These are phyloP conservation scores for Plenodomus biglobosus DNA, from an alignment of 2,329 filamentous ascomycete genomes.

Conservation along the genomic window DNA sequence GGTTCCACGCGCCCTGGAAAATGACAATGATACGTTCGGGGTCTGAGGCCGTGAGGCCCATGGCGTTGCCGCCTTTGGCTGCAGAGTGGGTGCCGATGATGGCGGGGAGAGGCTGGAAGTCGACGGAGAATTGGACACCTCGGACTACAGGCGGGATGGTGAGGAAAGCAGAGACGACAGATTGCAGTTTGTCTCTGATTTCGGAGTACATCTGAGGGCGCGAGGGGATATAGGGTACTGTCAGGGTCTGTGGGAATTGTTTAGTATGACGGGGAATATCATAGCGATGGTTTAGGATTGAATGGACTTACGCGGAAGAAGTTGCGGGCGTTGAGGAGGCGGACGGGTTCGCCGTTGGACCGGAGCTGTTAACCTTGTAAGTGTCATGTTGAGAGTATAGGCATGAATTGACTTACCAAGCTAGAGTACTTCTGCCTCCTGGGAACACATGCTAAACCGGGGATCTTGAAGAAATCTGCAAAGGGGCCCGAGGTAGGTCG, in stretches of 20 bases:
- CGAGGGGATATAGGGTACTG: conserved; percentile 26
- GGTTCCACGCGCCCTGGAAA: conserved; percentile 22
- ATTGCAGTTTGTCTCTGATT: conserved; percentile 34
- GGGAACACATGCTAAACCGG: conserved; percentile 19
- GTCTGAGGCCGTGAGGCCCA: conserved; percentile 24
- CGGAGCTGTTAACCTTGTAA: background rate
- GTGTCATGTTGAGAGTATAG: background rate
- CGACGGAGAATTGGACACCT: conserved; percentile 23
- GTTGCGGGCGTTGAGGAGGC: conserved; percentile 14
- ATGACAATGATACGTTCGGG: conserved; percentile 25
- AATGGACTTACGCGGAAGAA: conserved; percentile 24
- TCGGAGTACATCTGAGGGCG: conserved; percentile 40
- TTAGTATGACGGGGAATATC: background rate
- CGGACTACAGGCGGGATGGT: conserved; percentile 9
- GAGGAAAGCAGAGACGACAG: conserved; percentile 29
- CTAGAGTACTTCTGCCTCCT: conserved; percentile 37
- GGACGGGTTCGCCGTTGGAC: conserved; percentile 17
- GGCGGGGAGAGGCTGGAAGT: conserved; percentile 28
- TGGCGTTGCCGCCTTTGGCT: conserved; percentile 27
- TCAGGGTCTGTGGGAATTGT: conserved; percentile 19
- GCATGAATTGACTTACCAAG: conserved; percentile 23
- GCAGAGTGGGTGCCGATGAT: conserved; percentile 20
- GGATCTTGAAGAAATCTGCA: conserved; percentile 39
- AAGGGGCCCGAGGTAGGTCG: conserved; percentile 37
- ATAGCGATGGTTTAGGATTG: background rate